A percentile compares a stretch with the other conserved stretches of the same genome.
These are phyloP conservation scores for Colletotrichum costaricense DNA, from an alignment of 2,329 filamentous ascomycete genomes.

Conservation along the genomic window DNA sequence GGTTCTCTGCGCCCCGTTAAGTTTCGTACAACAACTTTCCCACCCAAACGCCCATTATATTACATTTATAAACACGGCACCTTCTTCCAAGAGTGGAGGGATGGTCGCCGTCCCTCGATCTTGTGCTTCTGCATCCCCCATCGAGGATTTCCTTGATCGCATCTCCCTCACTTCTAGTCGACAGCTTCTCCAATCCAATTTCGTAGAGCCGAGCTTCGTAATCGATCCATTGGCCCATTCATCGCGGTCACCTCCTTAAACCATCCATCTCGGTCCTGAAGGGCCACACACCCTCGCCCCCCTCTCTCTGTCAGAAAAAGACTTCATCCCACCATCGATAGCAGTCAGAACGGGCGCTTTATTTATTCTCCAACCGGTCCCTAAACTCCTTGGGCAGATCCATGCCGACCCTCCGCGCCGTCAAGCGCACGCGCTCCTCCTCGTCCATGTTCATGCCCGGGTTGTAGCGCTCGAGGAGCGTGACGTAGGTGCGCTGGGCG, in stretches of 20 bases:
- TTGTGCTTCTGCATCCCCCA: neutral
- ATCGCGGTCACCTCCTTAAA: too few relatives aligned
- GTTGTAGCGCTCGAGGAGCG: conserved; percentile 90
- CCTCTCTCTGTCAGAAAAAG: too few relatives aligned
- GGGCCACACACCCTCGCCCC: too few relatives aligned
- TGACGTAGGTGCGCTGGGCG: conserved; percentile 86
- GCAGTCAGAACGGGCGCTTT: too few relatives aligned
- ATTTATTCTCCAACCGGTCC: conserved; percentile 26
- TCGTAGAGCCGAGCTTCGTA: neutral
- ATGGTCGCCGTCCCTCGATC: neutral
- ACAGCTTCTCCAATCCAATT: neutral
- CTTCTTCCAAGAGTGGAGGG: too few relatives aligned
- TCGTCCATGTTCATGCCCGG: conserved; percentile 89
- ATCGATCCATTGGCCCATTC: neutral
- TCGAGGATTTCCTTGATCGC: neutral
- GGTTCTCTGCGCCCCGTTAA: neutral
- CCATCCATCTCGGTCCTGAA: too few relatives aligned
- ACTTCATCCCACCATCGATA: too few relatives aligned
- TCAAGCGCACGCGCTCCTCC: conserved; percentile 85
- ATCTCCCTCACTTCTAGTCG: too few relatives aligned
- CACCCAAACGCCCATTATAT: conserved; percentile 20
- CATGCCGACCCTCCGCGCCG: conserved; percentile 90
- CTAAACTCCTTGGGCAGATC: conserved; percentile 78
- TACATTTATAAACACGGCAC: conserved; percentile 14
- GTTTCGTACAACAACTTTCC: neutral